phyloP scores from a whole-genome alignment of 2,329 filamentous ascomycete species.

The Fusarium papillatum region DNA sequence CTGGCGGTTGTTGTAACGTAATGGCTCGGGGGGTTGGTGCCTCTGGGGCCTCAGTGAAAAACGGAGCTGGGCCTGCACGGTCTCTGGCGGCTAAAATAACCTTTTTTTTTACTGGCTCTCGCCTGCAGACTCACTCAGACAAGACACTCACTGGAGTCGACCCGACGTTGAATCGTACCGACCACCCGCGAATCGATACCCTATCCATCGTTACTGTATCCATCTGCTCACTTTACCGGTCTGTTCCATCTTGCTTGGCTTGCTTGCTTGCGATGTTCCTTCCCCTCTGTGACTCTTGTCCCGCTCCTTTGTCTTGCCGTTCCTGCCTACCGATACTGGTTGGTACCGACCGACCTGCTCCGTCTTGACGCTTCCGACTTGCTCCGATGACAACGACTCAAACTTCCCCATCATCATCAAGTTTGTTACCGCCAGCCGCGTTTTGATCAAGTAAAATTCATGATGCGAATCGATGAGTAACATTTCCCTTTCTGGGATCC shows the following conservation, averaged over 20 bases:
- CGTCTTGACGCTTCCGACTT: constrained; percentile 26
- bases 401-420: constrained; percentile 36
- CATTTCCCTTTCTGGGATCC: neutral
- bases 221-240: constrained; percentile 38
- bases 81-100: constrained; percentile 40
- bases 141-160: neutral
- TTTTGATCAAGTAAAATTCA: neutral
- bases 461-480: constrained; percentile 36
- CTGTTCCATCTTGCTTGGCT: constrained; percentile 17
- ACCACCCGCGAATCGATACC: neutral
- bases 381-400: constrained; percentile 32
- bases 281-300: constrained; percentile 14
- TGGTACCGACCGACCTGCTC: neutral
- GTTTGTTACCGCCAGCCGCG: constrained; percentile 36
- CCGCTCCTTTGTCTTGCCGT: neutral
- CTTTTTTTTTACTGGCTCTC: constrained; percentile 33
- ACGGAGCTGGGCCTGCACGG: constrained; percentile 11
- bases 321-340: neutral
- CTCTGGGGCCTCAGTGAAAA: constrained; percentile 23
- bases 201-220: constrained; percentile 1
- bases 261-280: constrained; percentile 2
- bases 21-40: constrained; percentile 41
- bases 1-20: constrained; percentile 48
- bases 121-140: constrained; percentile 4
- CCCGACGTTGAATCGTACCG: constrained; percentile 8